A percentile compares a stretch with the other conserved stretches of the same genome.
These are phyloP conservation scores for Candida germanica DNA, from an alignment of 805 yeast species.

Conservation along the genomic window DNA sequence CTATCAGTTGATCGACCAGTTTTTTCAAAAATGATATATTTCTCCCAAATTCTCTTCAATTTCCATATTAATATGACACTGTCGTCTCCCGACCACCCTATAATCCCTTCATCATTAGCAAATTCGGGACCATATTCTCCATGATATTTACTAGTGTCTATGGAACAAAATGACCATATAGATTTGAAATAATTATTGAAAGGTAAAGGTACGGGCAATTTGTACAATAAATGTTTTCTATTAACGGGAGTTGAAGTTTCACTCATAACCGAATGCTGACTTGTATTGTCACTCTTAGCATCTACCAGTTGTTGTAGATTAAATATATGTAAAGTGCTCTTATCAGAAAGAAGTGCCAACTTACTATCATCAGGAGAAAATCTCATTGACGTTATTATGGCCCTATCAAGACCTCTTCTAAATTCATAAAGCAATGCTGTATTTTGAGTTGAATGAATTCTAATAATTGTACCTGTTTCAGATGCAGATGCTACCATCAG, in stretches of 20 bases:
- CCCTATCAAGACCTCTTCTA: conserved; percentile 86
- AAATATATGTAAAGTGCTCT: conserved; percentile 84
- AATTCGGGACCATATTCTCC: conserved; percentile 13
- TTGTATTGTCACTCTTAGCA: conserved; percentile 9
- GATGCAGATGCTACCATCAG: conserved; percentile 76
- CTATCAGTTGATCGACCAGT: not conserved
- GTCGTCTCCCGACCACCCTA: conserved; percentile 78
- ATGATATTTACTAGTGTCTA: conserved; percentile 48
- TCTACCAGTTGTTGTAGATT: conserved; percentile 35
- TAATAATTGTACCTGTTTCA: conserved; percentile 74
- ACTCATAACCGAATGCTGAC: conserved; percentile 4
- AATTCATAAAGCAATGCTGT: conserved; percentile 78
- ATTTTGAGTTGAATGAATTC: conserved; percentile 66
- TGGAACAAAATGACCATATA: conserved; percentile 84
- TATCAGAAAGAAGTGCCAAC: conserved; percentile 85
- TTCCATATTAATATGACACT: conserved; percentile 76
- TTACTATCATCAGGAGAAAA: conserved; percentile 74
- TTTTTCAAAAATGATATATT: conserved; percentile 67
- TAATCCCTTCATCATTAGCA: conserved; percentile 28
- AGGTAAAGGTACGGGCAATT: conserved; percentile 61
- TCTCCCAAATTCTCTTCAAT: conserved; percentile 77
- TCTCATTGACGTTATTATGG: conserved; percentile 75
- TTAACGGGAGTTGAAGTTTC: conserved; percentile 27
- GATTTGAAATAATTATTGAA: conserved; percentile 67
- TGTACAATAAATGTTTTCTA: conserved; percentile 64